These are phyloP conservation scores for Fraxinus greggii DNA, from an alignment of 305 asterid species.

Conservation along the genomic window DNA sequence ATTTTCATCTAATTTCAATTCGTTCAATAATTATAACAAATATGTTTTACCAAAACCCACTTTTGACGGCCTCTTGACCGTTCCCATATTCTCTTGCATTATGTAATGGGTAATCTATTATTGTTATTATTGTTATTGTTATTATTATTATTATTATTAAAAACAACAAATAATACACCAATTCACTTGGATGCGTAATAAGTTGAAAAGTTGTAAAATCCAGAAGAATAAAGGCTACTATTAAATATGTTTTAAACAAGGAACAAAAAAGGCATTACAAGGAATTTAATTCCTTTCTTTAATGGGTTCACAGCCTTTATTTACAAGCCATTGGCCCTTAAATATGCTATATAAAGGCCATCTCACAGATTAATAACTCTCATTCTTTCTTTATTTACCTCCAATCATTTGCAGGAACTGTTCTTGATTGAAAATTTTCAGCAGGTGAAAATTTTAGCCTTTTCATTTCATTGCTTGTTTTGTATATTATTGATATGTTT, in stretches of 20 bases:
- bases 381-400: neutral
- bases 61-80: neutral
- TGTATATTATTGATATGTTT: neutral
- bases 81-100: neutral
- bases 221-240: neutral
- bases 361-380: neutral
- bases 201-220: neutral
- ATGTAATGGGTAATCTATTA: neutral
- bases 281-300: conserved; percentile 21
- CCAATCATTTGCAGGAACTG: neutral
- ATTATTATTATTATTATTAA: neutral
- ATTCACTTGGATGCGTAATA: neutral
- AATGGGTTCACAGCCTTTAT: neutral
- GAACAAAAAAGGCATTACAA: neutral
- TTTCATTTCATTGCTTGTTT: neutral
- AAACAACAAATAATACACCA: neutral
- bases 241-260: neutral
- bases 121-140: neutral
- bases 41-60: neutral
- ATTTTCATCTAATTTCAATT: neutral
- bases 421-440: neutral
- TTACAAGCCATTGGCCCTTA: neutral
- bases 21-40: neutral
- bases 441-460: neutral
- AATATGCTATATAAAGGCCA: neutral